Conservation (phyloP, 345 rosid species). For the Hibiscus trionum region DNA sequence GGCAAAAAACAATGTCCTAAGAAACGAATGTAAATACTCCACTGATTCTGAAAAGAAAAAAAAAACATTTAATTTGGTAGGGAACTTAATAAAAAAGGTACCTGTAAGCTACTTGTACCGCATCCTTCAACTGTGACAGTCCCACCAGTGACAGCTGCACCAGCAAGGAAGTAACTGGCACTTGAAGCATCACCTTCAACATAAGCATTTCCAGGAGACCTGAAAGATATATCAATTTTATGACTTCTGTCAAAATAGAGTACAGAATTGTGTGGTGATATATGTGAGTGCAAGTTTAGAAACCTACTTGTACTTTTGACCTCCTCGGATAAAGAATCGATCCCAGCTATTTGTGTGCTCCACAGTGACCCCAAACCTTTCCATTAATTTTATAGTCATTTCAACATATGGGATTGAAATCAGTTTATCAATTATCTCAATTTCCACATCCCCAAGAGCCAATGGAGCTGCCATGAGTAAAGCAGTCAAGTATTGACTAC, state of each 20-base stretch:
- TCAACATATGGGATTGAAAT: conserved; percentile 95
- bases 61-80: background rate
- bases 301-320: conserved; percentile 83
- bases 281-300: background rate
- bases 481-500: conserved; percentile 97
- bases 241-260: background rate
- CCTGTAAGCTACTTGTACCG: conserved; percentile 92
- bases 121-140: conserved; percentile 95
- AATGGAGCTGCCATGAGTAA: conserved; percentile 95
- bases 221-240: conserved; percentile 28
- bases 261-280: background rate
- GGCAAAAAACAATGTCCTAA: background rate
- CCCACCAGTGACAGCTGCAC: conserved; percentile 94
- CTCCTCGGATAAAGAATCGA: conserved; percentile 66
- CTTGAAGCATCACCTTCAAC: conserved; percentile 99
- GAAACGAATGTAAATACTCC: background rate
- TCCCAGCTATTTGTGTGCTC: conserved; percentile 84
- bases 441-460: conserved; percentile 86
- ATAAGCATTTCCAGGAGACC: conserved; percentile 87
- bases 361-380: conserved; percentile 68
- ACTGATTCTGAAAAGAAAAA: background rate
- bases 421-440: conserved; percentile 77
- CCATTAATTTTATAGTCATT: conserved; percentile 96
- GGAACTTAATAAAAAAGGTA: conserved; percentile 17
- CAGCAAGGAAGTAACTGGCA: conserved; percentile 97